A percentile compares a stretch with the other conserved stretches of the same genome.
phyloP scores from a whole-genome alignment of 1,284 basidiomycete species.

The Neolentinus lepideus region DNA sequence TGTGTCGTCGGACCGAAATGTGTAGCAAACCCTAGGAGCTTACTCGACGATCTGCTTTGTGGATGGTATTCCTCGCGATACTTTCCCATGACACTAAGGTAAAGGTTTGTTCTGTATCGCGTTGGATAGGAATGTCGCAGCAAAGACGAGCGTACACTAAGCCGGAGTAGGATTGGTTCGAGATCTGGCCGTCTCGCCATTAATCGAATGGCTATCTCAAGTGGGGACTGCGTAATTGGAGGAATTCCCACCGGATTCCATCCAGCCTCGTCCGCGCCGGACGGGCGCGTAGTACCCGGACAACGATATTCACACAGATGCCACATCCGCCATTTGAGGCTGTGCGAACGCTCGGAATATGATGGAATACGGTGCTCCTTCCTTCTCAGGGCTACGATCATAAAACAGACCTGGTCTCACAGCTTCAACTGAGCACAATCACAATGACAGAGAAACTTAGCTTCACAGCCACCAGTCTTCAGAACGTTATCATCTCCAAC shows the following conservation, averaged over 20 bases:
- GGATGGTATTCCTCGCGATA: too few species aligned
- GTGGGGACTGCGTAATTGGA: neutral
- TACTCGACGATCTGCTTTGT: too few species aligned
- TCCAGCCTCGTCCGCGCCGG: neutral
- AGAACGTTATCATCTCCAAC: slow-evolving; percentile 31
- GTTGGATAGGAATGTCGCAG: too few species aligned
- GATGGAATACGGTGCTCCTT: neutral
- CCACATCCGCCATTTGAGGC: neutral
- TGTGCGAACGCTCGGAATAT: neutral
- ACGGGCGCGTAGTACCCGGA: neutral
- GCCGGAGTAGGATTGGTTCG: too few species aligned
- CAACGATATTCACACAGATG: neutral
- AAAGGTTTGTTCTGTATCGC: too few species aligned
- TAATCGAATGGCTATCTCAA: neutral
- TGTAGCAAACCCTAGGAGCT: too few species aligned
- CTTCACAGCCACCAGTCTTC: slow-evolving; percentile 30
- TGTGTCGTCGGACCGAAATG: too few species aligned
- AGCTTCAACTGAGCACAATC: neutral
- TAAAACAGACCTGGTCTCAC: neutral
- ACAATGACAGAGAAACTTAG: slow-evolving; percentile 24
- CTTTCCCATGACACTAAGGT: too few species aligned
- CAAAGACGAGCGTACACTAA: too few species aligned
- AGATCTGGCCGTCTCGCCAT: too few species aligned
- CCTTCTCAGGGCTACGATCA: neutral
- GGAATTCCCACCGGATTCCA: neutral